These are phyloP conservation scores for Tolypocladium tropicale DNA, from an alignment of 2,329 filamentous ascomycete genomes.

Conservation along the genomic window DNA sequence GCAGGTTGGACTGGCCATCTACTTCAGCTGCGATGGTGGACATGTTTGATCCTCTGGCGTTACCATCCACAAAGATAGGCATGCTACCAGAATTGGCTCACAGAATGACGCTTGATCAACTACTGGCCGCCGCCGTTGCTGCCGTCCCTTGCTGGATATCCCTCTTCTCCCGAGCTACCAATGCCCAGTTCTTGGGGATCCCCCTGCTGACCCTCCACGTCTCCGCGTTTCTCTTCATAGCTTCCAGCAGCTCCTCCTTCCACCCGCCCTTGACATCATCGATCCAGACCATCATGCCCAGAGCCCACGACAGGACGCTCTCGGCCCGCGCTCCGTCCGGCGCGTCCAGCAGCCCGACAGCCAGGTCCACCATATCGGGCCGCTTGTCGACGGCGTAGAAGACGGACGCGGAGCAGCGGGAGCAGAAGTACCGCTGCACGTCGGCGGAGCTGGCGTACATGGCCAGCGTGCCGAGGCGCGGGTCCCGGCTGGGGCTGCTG, in stretches of 20 bases:
- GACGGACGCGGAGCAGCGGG: slow-evolving; percentile 32
- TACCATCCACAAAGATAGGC: not conserved
- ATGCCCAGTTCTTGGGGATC: slow-evolving; percentile 5
- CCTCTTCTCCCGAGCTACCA: slow-evolving; percentile 1
- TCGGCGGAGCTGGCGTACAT: slow-evolving; percentile 28
- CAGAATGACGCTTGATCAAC: not conserved
- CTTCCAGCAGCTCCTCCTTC: slow-evolving; percentile 6
- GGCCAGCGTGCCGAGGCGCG: slow-evolving; percentile 29
- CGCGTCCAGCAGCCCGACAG: slow-evolving; percentile 32
- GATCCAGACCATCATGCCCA: slow-evolving; percentile 13
- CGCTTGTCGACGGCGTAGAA: slow-evolving; percentile 32
- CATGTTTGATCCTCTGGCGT: not conserved
- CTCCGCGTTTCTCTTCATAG: slow-evolving; percentile 9
- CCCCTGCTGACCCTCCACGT: slow-evolving; percentile 8
- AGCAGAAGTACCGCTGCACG: slow-evolving; percentile 36
- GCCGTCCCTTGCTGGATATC: not conserved
- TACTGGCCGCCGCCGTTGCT: not conserved
- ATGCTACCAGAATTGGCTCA: not conserved
- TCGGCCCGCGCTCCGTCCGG: slow-evolving; percentile 36
- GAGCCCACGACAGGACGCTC: slow-evolving; percentile 29
- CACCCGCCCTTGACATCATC: slow-evolving; percentile 8
- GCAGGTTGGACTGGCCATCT: not conserved
- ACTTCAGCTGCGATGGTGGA: not conserved
- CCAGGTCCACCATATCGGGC: slow-evolving; percentile 30
- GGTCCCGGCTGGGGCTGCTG: slow-evolving; percentile 15